Base-by-base conservation (phyloP, 108 stramenopile species). In the Pseudonitzschia pungens region DNA sequence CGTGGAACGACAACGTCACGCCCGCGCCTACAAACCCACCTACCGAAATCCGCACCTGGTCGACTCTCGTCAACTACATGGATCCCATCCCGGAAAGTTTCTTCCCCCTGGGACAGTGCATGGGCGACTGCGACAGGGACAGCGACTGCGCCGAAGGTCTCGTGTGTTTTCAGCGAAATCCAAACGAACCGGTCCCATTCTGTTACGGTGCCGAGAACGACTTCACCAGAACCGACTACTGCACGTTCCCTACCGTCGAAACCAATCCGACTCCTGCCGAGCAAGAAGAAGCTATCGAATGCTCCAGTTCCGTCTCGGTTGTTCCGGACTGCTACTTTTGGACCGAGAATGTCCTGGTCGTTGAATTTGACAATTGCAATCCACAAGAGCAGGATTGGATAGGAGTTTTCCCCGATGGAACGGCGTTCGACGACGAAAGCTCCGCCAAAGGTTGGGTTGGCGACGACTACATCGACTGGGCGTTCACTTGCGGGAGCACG, bases 161-260 rank as follows among this genome's bases (percentile, higher is more conserved):
- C 26, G 53, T 55, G 24, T 89, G 88, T 59, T 74, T 74, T 62
- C 73, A 83, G 42, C 68, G 84, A n/a, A 48, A 24, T 26, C 56
- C 56, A 26, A 42, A 29, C 32, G 82, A 83, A 18, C 27, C 67
- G 4, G 84, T 89, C 22, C 88, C 85, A 16, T 84, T 82, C 33
- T 89, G 88, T 58, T 18, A n/a, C 20, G 88, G 86, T 24, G 86
- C 80, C 18, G 66, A 67, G 43, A 29, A 48, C 21, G 71, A 73
- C 31, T 20, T 32, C 16, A 78, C 57, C 43, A 4, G 28, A 48
- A 64, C 69, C 32, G 76, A 77, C 70, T 77, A 77, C 51, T 77
- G 76, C 54, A 57, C 60, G 31, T 40, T 18, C 29, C 42, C 42
- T 12, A 22, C 4, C 22, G 24, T 36, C 36, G 4, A 36, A 36